A percentile compares a stretch with the other conserved stretches of the same genome.
These are phyloP conservation scores for Xylariales sp. DNA, from an alignment of 2,329 filamentous ascomycete species.

Conservation along the genomic window DNA sequence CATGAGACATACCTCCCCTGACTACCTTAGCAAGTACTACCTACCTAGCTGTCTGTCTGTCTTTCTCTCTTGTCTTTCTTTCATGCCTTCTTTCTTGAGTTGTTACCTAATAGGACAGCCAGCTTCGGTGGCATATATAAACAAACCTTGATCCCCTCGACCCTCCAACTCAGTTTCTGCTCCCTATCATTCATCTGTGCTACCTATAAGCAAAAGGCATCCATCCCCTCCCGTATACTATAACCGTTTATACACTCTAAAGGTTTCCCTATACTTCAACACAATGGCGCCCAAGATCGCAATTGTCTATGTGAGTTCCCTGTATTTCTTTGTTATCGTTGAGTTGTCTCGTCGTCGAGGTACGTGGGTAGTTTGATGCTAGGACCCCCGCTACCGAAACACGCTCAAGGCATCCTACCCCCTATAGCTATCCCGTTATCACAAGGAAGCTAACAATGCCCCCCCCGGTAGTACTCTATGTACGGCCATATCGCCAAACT, in stretches of 20 bases:
- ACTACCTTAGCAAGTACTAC: too few relatives aligned
- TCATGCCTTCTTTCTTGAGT: too few relatives aligned
- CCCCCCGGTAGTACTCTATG: conserved; percentile 78
- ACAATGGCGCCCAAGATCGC: conserved; percentile 50
- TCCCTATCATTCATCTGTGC: conserved; percentile 1
- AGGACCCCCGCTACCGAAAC: neutral
- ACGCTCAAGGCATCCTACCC: neutral
- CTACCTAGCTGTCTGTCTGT: too few relatives aligned
- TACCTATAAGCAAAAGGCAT: conserved; percentile 8
- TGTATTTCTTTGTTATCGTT: neutral
- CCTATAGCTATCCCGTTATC: neutral
- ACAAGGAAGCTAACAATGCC: conserved; percentile 35
- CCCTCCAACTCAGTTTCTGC: neutral
- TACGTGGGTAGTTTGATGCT: neutral
- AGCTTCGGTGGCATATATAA: conserved; percentile 24
- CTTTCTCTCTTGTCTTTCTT: too few relatives aligned
- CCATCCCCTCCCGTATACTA: neutral
- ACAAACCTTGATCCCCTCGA: conserved; percentile 24
- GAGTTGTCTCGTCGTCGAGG: neutral
- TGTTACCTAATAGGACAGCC: too few relatives aligned
- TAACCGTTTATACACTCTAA: conserved; percentile 2
- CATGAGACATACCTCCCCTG: neutral
- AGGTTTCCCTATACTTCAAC: neutral
- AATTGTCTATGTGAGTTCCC: conserved; percentile 47
- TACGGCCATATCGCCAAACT: conserved; percentile 89